Percentiles rank a stretch among this genome's conserved stretches.
phyloP scores from a whole-genome alignment of 2,329 filamentous ascomycete genomes.

The Botrytis galanthina region DNA sequence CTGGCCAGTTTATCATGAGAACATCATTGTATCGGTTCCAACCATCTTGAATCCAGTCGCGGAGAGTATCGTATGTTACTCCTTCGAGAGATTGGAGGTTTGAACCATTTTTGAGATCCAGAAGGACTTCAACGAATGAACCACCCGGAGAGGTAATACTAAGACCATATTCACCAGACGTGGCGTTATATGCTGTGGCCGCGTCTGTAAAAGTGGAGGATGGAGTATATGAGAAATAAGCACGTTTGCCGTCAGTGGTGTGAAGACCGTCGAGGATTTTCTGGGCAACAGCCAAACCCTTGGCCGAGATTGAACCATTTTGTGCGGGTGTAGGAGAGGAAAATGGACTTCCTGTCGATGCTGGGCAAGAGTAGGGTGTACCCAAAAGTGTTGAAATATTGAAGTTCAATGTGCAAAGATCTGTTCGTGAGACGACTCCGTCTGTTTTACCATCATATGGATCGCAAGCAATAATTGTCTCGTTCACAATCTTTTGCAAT shows the following conservation, averaged over 20 bases:
- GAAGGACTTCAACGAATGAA: slow-evolving; percentile 43
- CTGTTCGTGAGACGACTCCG: slow-evolving; percentile 50
- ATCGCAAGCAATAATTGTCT: slow-evolving; percentile 55
- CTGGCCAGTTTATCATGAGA: slow-evolving; percentile 53
- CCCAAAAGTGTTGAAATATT: slow-evolving; percentile 48
- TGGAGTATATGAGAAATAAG: slow-evolving; percentile 41
- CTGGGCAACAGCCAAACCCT: slow-evolving; percentile 39
- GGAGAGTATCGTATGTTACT: slow-evolving; percentile 56
- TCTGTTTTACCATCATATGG: slow-evolving; percentile 54
- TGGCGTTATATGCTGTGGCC: neutral
- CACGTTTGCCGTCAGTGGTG: slow-evolving; percentile 39
- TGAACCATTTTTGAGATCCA: slow-evolving; percentile 43
- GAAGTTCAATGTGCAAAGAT: slow-evolving; percentile 48
- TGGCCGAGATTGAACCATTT: slow-evolving; percentile 30
- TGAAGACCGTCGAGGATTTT: slow-evolving; percentile 40
- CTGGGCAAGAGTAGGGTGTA: slow-evolving; percentile 45
- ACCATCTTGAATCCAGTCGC: slow-evolving; percentile 55
- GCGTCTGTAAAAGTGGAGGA: slow-evolving; percentile 23
- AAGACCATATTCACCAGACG: slow-evolving; percentile 35
- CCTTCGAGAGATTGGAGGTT: slow-evolving; percentile 46
- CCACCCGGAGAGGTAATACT: slow-evolving; percentile 39
- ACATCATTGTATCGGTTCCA: slow-evolving; percentile 49
- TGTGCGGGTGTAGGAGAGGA: slow-evolving; percentile 25
- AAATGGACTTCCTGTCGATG: slow-evolving; percentile 21
- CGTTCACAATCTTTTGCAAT: slow-evolving; percentile 51